These are phyloP conservation scores for Lepidium didymum DNA, from an alignment of 345 rosid species.

Conservation along the genomic window DNA sequence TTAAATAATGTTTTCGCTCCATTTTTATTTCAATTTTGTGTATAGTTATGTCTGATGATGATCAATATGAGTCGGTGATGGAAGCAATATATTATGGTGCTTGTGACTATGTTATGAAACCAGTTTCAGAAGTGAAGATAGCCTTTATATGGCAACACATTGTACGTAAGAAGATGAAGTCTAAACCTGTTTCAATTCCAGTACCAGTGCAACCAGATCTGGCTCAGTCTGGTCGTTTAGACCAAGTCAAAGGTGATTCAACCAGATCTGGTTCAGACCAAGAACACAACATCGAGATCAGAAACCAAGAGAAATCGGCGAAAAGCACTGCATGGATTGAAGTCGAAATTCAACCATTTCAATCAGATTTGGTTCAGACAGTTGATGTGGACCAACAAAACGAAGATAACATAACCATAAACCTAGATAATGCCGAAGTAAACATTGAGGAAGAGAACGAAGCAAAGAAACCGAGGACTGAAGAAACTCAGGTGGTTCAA, in stretches of 20 bases:
- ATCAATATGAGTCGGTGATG: not conserved
- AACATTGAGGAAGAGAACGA: not conserved
- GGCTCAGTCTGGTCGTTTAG: not conserved
- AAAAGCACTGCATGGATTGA: not conserved
- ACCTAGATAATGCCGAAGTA: not conserved
- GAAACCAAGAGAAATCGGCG: not conserved
- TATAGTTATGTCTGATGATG: conserved; percentile 18
- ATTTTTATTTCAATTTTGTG: no score
- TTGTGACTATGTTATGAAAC: conserved; percentile 10
- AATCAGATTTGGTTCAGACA: not conserved
- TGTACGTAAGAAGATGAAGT: conserved; percentile 6
- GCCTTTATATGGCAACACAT: conserved; percentile 23
- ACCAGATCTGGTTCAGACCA: not conserved
- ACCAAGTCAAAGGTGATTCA: not conserved
- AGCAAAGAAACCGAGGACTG: not conserved
- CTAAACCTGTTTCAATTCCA: not conserved
- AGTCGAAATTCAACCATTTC: not conserved
- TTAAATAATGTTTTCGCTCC: no score
- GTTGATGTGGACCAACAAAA: not conserved
- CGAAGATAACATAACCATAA: not conserved
- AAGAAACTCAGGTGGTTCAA: not conserved
- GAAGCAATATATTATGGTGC: conserved; percentile 14
- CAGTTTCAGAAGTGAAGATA: not conserved
- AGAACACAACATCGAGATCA: not conserved
- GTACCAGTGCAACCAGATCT: not conserved